Percentiles rank a stretch among this genome's conserved stretches.
Conservation (phyloP, 2,329 filamentous ascomycete species). For the Leptographium lundbergii region DNA sequence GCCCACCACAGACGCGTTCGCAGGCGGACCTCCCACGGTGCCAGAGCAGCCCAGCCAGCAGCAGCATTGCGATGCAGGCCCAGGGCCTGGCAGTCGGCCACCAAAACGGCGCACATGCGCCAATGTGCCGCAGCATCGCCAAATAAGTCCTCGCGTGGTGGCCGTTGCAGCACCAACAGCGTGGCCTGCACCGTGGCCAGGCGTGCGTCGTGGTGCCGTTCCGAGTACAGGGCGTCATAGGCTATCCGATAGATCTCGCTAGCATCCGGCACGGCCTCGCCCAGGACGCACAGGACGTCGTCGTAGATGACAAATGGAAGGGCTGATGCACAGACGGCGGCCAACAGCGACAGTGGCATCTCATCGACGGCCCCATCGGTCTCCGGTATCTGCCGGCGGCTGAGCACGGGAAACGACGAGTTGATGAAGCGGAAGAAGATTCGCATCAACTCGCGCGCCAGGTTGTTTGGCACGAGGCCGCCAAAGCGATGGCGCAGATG, state of each 20-base stretch:
- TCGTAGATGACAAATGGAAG: conserved; percentile 3
- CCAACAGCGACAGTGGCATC: conserved; percentile 1
- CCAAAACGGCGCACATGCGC: background rate
- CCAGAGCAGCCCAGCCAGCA: background rate
- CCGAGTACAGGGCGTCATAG: background rate
- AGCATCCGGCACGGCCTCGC: background rate
- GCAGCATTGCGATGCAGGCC: conserved; percentile 1
- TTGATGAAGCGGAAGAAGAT: conserved; percentile 1
- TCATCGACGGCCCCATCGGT: background rate
- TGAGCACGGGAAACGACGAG: background rate
- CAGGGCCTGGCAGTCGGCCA: conserved; percentile 1
- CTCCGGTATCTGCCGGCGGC: background rate
- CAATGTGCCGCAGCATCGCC: conserved; percentile 1
- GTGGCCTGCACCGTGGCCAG: conserved; percentile 2
- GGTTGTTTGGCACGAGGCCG: background rate
- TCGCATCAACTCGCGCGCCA: background rate
- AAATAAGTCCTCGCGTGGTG: background rate
- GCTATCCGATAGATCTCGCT: background rate
- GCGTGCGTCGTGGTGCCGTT: background rate
- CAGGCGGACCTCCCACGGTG: conserved; percentile 3
- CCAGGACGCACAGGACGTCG: conserved; percentile 1
- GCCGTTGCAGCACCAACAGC: conserved; percentile 4
- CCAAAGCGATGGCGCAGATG: background rate
- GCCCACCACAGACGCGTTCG: conserved; percentile 7
- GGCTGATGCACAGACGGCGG: conserved; percentile 1